These are phyloP conservation scores for Raddia guianensis DNA, from an alignment of 176 grass and related monocot species.

Conservation along the genomic window DNA sequence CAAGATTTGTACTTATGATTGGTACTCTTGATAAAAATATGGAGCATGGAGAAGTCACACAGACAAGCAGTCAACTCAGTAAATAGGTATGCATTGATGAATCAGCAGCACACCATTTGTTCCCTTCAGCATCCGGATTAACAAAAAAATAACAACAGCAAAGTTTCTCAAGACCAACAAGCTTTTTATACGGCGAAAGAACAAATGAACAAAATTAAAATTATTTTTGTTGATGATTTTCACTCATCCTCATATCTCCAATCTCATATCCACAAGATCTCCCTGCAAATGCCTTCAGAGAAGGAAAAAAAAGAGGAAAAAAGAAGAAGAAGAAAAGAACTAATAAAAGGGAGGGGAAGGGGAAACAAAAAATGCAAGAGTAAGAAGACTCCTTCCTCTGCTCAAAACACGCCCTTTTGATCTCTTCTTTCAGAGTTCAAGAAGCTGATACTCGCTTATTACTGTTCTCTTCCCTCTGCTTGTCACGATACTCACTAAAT, in stretches of 20 bases:
- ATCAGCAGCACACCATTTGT: conserved; percentile 31
- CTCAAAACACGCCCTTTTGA: conserved; percentile 29
- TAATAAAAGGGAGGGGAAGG: conserved; percentile 13
- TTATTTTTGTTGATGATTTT: conserved; percentile 33
- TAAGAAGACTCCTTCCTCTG: conserved; percentile 39
- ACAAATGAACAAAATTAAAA: conserved; percentile 41
- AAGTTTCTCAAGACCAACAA: conserved; percentile 2
- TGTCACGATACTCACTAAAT: conserved; percentile 30
- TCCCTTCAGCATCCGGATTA: conserved; percentile 6
- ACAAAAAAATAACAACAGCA: conserved; percentile 11
- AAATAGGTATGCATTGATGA: conserved; percentile 33
- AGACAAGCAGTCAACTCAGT: conserved; percentile 17
- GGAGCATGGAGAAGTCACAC: conserved; percentile 18
- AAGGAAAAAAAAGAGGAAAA: conserved; percentile 18
- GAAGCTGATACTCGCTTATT: conserved; percentile 48
- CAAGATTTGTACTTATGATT: conserved; percentile 37
- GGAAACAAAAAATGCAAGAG: conserved; percentile 49
- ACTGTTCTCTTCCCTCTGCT: conserved; percentile 27
- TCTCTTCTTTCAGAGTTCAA: conserved; percentile 45
- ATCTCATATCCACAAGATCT: conserved; percentile 56
- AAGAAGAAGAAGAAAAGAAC: conserved; percentile 13
- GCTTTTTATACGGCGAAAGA: conserved; percentile 22
- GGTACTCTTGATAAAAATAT: conserved; percentile 24
- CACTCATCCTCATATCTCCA: conserved; percentile 37
- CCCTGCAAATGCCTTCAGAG: conserved; percentile 30